phyloP scores from a whole-genome alignment of 257 asterid genomes.

The Solanum virginianum region DNA sequence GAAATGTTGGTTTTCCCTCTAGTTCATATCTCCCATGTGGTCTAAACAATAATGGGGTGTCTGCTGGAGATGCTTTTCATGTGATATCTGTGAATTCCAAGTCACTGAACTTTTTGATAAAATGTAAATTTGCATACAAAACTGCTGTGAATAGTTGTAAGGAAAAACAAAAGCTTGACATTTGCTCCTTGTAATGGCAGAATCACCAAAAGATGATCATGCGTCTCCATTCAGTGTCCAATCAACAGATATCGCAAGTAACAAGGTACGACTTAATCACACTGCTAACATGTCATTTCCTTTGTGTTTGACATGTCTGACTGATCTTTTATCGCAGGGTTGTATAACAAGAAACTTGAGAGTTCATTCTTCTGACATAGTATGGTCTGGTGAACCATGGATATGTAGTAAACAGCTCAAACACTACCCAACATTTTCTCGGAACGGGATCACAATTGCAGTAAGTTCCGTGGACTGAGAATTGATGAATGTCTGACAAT shows the following conservation, averaged over 20 bases:
- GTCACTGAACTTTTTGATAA: background rate
- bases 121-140: background rate
- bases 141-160: background rate
- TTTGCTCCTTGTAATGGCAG: slow-evolving; percentile 18
- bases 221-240: slow-evolving; percentile 33
- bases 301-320: slow-evolving; percentile 1
- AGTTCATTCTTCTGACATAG: slow-evolving; percentile 55
- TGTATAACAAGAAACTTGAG: slow-evolving; percentile 50
- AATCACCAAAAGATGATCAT: slow-evolving; percentile 51
- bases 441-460: slow-evolving; percentile 72
- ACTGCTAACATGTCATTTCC: background rate
- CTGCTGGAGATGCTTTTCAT: background rate
- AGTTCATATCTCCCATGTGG: background rate
- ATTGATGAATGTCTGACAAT: background rate
- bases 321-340: slow-evolving; percentile 32
- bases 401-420: slow-evolving; percentile 85
- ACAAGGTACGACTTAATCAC: slow-evolving; percentile 35
- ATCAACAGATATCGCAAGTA: slow-evolving; percentile 34
- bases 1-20: background rate
- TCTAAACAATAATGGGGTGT: background rate
- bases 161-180: background rate
- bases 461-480: slow-evolving; percentile 31
- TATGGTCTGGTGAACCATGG: slow-evolving; percentile 92
- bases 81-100: background rate
- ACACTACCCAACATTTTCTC: slow-evolving; percentile 72